These are phyloP conservation scores for Fusarium paranaense DNA, from an alignment of 2,329 filamentous ascomycete genomes.

Conservation along the genomic window DNA sequence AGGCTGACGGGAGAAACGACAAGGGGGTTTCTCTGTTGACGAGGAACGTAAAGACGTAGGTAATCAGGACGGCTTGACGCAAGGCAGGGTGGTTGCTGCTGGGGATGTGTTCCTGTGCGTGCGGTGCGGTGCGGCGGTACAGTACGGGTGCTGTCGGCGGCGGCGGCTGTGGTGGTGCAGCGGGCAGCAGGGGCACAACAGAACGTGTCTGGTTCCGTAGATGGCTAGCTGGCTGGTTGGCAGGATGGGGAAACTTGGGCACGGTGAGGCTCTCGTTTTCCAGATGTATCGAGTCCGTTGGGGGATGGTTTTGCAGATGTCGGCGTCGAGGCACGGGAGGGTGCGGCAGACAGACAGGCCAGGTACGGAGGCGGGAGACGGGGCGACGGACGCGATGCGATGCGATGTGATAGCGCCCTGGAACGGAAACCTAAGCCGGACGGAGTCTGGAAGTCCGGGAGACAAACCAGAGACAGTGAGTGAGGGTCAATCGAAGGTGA, in stretches of 20 bases:
- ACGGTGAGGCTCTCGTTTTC: conserved; percentile 30
- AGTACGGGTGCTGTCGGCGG: conserved; percentile 38
- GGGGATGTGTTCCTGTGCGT: conserved; percentile 37
- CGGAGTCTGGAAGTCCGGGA: conserved; percentile 26
- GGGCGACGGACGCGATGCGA: conserved; percentile 22
- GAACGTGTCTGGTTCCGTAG: conserved; percentile 23
- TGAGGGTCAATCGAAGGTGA: conserved; percentile 41
- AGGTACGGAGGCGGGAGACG: conserved; percentile 19
- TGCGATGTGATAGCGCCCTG: conserved; percentile 27
- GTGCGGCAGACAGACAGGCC: conserved; percentile 7
- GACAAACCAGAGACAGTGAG: conserved; percentile 34
- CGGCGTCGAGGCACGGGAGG: conserved; percentile 26
- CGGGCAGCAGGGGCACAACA: conserved; percentile 35
- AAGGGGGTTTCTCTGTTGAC: conserved; percentile 29
- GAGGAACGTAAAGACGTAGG: conserved; percentile 24
- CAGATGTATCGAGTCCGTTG: conserved; percentile 24
- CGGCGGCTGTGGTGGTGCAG: conserved; percentile 41
- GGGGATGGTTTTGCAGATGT: conserved; percentile 30
- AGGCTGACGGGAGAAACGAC: conserved; percentile 22
- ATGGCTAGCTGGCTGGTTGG: background rate
- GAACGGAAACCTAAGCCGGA: conserved; percentile 34
- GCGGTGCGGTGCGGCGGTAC: conserved; percentile 25
- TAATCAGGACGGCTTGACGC: conserved; percentile 24
- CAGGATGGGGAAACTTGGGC: conserved; percentile 15
- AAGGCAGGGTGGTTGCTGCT: conserved; percentile 34